Evolutionary conservation across 768 basidiomycete genomes (phyloP).

Genomic region (Astraeus odoratus): DNA sequence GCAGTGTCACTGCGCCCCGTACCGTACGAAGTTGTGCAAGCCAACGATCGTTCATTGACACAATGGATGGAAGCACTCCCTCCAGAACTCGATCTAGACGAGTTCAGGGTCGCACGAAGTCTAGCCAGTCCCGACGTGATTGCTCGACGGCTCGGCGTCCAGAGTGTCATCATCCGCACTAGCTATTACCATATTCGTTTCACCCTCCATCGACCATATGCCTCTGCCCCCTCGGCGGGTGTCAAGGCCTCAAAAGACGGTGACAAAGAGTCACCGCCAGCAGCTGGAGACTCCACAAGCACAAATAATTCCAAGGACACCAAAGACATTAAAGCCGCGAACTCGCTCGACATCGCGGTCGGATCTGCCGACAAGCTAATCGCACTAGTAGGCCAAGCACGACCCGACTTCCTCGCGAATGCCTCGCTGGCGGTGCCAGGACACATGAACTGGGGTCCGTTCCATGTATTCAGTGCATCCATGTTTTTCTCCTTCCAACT

Average conservation of each 20-base stretch:
- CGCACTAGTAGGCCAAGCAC: constrained; percentile 66
- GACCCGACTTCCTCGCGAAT: constrained; percentile 69
- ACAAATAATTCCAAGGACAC: constrained; percentile 27
- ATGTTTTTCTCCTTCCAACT: constrained; percentile 93
- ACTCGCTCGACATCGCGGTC: constrained; percentile 69
- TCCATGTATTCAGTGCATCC: constrained; percentile 79
- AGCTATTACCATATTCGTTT: constrained; percentile 81
- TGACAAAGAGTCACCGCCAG: constrained; percentile 16
- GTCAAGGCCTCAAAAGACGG: constrained; percentile 5
- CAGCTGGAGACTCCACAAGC: background rate
- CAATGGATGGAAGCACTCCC: constrained; percentile 79
- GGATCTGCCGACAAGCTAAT: constrained; percentile 73
- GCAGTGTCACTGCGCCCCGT: constrained; percentile 78
- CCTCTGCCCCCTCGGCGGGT: constrained; percentile 26
- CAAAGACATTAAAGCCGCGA: constrained; percentile 28
- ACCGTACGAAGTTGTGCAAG: constrained; percentile 63
- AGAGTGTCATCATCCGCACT: constrained; percentile 73
- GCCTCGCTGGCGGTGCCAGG: constrained; percentile 67
- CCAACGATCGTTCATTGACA: constrained; percentile 62
- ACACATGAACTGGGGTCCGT: constrained; percentile 80
- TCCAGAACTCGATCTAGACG: constrained; percentile 66
- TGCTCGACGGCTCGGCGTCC: constrained; percentile 66
- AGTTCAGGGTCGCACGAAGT: constrained; percentile 65
- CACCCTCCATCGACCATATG: constrained; percentile 76
- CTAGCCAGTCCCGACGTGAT: constrained; percentile 55